These are phyloP conservation scores for Barnettozyma siamensis DNA, from an alignment of 805 yeast genomes.

Conservation along the genomic window DNA sequence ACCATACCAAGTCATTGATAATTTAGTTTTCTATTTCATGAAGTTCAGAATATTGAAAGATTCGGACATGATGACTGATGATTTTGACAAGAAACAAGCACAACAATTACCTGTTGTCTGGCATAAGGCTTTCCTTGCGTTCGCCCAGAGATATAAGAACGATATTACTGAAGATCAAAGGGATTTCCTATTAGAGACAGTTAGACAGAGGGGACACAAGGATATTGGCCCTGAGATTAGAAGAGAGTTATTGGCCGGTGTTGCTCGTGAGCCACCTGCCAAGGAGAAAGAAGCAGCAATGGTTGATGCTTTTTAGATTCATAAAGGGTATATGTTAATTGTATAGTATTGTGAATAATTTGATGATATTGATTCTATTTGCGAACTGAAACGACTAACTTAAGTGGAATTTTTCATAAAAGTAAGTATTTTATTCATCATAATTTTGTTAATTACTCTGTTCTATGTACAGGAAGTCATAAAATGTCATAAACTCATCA, in stretches of 20 bases:
- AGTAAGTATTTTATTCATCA: too few relatives aligned
- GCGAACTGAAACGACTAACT: too few relatives aligned
- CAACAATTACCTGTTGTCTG: slow-evolving; percentile 86
- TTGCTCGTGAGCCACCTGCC: slow-evolving; percentile 43
- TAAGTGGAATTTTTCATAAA: too few relatives aligned
- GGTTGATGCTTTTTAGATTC: slow-evolving; percentile 27
- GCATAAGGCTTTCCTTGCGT: slow-evolving; percentile 93
- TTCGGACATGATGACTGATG: slow-evolving; percentile 29
- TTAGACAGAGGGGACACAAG: slow-evolving; percentile 83
- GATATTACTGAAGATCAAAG: slow-evolving; percentile 99
- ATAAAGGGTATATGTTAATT: neutral
- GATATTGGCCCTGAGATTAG: slow-evolving; percentile 92
- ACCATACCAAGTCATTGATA: slow-evolving; percentile 95
- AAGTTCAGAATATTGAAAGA: slow-evolving; percentile 64
- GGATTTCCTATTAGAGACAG: slow-evolving; percentile 86
- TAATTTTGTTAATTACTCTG: too few relatives aligned
- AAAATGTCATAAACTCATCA: too few relatives aligned
- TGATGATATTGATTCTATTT: too few relatives aligned
- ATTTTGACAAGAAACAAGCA: slow-evolving; percentile 31
- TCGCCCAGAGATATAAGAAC: slow-evolving; percentile 93
- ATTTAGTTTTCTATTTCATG: slow-evolving; percentile 89
- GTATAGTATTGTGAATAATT: neutral
- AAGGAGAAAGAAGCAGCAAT: slow-evolving; percentile 26
- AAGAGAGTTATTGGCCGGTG: slow-evolving; percentile 87
- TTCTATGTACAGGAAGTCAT: too few relatives aligned